A percentile compares a stretch with the other conserved stretches of the same genome.
phyloP scores from a whole-genome alignment of 352 stramenopile genomes.

The Pseudoperonospora humuli region DNA sequence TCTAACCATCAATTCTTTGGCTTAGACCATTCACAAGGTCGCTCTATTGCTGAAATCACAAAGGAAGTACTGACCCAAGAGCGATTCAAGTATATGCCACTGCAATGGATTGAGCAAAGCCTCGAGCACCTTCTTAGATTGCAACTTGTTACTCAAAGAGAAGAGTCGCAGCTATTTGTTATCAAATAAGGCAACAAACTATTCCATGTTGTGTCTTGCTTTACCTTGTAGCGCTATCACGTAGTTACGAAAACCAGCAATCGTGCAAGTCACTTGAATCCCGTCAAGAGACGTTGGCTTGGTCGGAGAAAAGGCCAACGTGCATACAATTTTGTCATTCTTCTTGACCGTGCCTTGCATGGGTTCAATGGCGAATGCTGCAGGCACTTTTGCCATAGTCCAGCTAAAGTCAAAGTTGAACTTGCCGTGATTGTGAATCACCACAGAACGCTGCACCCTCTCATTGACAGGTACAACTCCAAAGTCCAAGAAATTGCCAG shows the following conservation, averaged over 20 bases:
- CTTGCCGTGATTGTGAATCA: conserved; percentile 89
- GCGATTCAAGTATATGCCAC: conserved; percentile 37
- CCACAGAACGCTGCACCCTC: conserved; percentile 44
- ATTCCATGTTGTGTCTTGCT: conserved; percentile 11
- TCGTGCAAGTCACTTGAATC: conserved; percentile 60
- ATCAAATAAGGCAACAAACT: conserved; percentile 2
- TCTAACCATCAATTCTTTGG: conserved; percentile 1
- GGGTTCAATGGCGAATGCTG: conserved; percentile 55
- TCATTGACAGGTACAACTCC: conserved; percentile 84
- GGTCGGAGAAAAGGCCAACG: conserved; percentile 66
- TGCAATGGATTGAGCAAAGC: conserved; percentile 44
- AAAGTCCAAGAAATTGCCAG: conserved; percentile 74
- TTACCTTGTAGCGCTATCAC: conserved; percentile 56
- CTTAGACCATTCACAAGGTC: conserved; percentile 23
- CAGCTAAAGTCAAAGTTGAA: conserved; percentile 94
- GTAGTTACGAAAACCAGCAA: no score
- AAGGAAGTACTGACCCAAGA: conserved; percentile 40
- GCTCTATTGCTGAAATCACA: conserved; percentile 38
- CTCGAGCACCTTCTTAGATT: conserved; percentile 25
- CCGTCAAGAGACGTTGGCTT: conserved; percentile 73
- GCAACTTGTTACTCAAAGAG: conserved; percentile 21
- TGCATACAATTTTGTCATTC: conserved; percentile 73
- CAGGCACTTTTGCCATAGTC: conserved; percentile 32
- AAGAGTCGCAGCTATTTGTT: conserved; percentile 35
- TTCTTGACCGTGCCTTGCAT: conserved; percentile 82